Percentiles rank a stretch among this genome's conserved stretches.
Evolutionary conservation across 768 basidiomycete genomes (phyloP).

Genomic region (Boletus patriciae): DNA sequence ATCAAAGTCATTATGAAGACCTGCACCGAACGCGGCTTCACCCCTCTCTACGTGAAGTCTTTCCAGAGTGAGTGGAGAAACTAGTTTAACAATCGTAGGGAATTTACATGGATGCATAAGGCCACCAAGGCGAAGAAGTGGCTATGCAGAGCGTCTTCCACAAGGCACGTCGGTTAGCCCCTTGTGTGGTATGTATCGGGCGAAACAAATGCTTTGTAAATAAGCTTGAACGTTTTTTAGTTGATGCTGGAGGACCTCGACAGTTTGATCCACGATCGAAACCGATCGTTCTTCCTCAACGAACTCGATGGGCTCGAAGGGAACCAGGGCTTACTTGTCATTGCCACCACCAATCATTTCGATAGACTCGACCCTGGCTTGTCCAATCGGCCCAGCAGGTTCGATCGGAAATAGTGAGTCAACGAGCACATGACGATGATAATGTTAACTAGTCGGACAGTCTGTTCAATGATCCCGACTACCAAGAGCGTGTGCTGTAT

Average conservation of each 20-base stretch:
- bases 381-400: constrained; percentile 76
- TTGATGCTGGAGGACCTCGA: constrained; percentile 66
- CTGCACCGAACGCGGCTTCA: constrained; percentile 59
- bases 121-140: constrained; percentile 59
- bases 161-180: constrained; percentile 68
- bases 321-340: constrained; percentile 77
- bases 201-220: constrained; percentile 28
- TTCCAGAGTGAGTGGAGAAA: constrained; percentile 55
- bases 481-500: constrained; percentile 65
- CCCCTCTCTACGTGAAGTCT: constrained; percentile 79
- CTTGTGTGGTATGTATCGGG: constrained; percentile 60
- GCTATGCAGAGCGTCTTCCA: constrained; percentile 67
- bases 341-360: constrained; percentile 83
- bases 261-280: constrained; percentile 72
- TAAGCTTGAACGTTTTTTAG: constrained; percentile 6
- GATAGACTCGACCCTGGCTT: constrained; percentile 76
- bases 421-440: background rate
- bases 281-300: constrained; percentile 87
- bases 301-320: constrained; percentile 78
- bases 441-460: constrained; percentile 35
- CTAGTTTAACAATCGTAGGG: background rate
- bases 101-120: constrained; percentile 33
- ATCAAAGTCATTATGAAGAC: constrained; percentile 81
- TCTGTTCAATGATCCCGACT: constrained; percentile 69
- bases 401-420: constrained; percentile 82